These are phyloP conservation scores for Escallonia herrerae DNA, from an alignment of 129 eudicot species.

Conservation along the genomic window DNA sequence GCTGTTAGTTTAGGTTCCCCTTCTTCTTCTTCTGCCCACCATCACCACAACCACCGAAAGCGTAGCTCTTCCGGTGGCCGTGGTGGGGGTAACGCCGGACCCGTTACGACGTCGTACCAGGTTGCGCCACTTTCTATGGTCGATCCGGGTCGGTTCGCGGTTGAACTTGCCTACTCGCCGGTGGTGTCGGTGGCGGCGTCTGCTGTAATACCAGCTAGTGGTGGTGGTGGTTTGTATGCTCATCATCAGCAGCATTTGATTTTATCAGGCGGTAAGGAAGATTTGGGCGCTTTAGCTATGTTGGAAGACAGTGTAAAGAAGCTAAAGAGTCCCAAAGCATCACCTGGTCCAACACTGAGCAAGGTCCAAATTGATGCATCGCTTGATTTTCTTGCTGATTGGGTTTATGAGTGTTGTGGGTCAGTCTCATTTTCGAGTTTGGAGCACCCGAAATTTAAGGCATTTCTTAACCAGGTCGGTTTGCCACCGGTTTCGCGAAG, in stretches of 20 bases:
- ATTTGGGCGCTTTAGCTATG: conserved; percentile 83
- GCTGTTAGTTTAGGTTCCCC: conserved; percentile 24
- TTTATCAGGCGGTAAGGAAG: conserved; percentile 83
- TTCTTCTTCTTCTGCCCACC: conserved; percentile 30
- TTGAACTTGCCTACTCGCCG: conserved; percentile 41
- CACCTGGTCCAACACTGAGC: conserved; percentile 57
- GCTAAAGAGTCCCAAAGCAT: conserved; percentile 70
- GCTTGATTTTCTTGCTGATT: conserved; percentile 58
- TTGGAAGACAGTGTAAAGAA: conserved; percentile 91
- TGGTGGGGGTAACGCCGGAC: conserved; percentile 7
- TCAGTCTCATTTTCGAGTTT: conserved; percentile 69
- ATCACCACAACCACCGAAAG: conserved; percentile 51
- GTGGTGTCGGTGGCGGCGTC: conserved; percentile 20
- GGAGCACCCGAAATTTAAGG: conserved; percentile 82
- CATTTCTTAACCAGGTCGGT: conserved; percentile 69
- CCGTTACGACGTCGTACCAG: conserved; percentile 24
- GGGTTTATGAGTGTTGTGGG: conserved; percentile 89
- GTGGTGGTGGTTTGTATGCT: conserved; percentile 24
- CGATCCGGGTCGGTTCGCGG: conserved; percentile 45
- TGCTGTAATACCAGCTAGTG: conserved; percentile 17
- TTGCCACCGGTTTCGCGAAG: conserved; percentile 49
- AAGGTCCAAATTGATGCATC: conserved; percentile 74
- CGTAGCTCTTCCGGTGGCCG: conserved; percentile 36
- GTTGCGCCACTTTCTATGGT: conserved; percentile 47
- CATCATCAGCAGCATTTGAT: conserved; percentile 35